These are phyloP conservation scores for Samsoniella hepiali DNA, from an alignment of 2,329 filamentous ascomycete genomes.

Conservation along the genomic window DNA sequence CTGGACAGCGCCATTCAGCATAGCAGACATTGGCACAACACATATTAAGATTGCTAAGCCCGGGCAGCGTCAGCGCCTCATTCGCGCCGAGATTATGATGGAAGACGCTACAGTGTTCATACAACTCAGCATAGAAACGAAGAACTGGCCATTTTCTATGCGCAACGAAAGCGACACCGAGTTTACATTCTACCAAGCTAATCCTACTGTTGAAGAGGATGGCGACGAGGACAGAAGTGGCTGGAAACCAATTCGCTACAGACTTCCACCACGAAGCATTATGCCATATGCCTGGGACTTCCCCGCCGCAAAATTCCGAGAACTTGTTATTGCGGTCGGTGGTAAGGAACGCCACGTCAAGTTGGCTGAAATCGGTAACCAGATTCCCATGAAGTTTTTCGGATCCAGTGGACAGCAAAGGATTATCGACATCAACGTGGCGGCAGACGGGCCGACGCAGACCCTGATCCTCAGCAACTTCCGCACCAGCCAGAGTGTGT, in stretches of 20 bases:
- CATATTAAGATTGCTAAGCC: slow-evolving; percentile 92
- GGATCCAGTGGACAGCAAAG: slow-evolving; percentile 67
- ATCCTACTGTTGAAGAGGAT: slow-evolving; percentile 90
- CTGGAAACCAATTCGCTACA: slow-evolving; percentile 90
- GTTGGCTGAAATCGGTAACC: slow-evolving; percentile 91
- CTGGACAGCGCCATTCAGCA: slow-evolving; percentile 97
- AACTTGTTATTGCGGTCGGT: slow-evolving; percentile 66
- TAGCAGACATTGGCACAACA: slow-evolving; percentile 86
- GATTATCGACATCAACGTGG: slow-evolving; percentile 95
- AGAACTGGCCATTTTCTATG: slow-evolving; percentile 98
- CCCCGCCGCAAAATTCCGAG: slow-evolving; percentile 93
- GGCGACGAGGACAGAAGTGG: slow-evolving; percentile 78
- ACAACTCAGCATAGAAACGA: slow-evolving; percentile 83
- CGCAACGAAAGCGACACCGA: slow-evolving; percentile 96
- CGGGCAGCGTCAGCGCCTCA: slow-evolving; percentile 81
- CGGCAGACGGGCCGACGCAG: slow-evolving; percentile 92
- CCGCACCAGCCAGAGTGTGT: slow-evolving; percentile 87
- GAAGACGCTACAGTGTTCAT: slow-evolving; percentile 93
- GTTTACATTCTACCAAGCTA: slow-evolving; percentile 93
- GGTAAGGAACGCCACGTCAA: slow-evolving; percentile 79
- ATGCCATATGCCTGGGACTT: slow-evolving; percentile 99
- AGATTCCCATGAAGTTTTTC: slow-evolving; percentile 88
- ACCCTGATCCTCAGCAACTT: slow-evolving; percentile 93
- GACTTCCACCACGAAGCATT: slow-evolving; percentile 88
- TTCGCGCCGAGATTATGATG: slow-evolving; percentile 85